phyloP scores from a whole-genome alignment of 345 rosid species.

The Salix suchowensis region DNA sequence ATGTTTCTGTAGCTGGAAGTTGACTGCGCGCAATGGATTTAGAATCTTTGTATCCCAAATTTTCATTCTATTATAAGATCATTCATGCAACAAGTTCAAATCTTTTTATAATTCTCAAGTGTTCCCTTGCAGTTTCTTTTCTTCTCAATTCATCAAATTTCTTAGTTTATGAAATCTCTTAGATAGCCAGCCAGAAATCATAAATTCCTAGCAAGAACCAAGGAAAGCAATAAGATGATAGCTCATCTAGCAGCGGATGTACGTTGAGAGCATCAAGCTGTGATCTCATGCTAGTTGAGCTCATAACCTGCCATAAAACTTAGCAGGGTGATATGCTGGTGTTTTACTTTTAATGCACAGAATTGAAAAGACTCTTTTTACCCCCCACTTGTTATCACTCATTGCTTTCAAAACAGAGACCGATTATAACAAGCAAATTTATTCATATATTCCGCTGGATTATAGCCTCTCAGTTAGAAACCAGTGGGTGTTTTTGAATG shows the following conservation, averaged over 20 bases:
- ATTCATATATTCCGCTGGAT: too few relatives aligned
- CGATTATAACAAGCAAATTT: too few relatives aligned
- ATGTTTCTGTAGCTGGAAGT: background rate
- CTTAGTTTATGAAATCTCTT: background rate
- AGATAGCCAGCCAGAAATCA: background rate
- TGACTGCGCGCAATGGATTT: background rate
- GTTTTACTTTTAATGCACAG: too few relatives aligned
- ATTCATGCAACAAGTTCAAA: too few relatives aligned
- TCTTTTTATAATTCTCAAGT: too few relatives aligned
- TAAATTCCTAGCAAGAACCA: background rate
- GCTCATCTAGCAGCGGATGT: background rate
- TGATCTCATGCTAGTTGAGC: background rate
- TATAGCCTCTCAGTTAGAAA: too few relatives aligned
- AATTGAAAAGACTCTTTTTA: too few relatives aligned
- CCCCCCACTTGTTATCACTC: background rate
- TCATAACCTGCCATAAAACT: background rate
- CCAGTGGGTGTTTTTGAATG: too few relatives aligned
- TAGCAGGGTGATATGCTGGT: too few relatives aligned
- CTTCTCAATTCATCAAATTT: too few relatives aligned
- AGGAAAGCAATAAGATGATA: background rate
- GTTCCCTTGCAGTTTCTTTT: too few relatives aligned
- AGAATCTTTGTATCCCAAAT: background rate
- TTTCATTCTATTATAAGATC: too few relatives aligned
- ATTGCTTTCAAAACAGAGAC: background rate
- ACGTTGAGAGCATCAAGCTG: background rate